A percentile compares a stretch with the other conserved stretches of the same genome.
Evolutionary conservation across 1,284 basidiomycete species (phyloP).

Genomic region (Termitomyces sp.): DNA sequence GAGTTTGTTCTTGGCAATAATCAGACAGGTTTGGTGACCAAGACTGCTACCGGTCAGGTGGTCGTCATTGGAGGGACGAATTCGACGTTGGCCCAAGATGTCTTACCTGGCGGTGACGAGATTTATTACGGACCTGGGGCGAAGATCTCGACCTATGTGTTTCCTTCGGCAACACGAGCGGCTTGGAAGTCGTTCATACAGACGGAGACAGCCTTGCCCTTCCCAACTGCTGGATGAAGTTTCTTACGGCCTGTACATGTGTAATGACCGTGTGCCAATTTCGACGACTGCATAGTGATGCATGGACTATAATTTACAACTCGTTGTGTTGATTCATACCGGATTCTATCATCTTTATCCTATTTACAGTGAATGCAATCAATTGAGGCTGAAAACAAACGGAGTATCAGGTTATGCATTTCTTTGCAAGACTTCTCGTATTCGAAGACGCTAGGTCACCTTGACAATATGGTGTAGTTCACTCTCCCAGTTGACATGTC

Average conservation of each 20-base stretch:
- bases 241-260: no score
- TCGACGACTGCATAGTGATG: background rate
- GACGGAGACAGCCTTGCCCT: slow-evolving; percentile 23
- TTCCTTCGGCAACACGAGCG: slow-evolving; percentile 46
- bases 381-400: background rate
- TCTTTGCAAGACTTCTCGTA: background rate
- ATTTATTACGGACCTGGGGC: slow-evolving; percentile 49
- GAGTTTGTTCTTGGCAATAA: slow-evolving; percentile 58
- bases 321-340: background rate
- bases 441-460: no score
- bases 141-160: slow-evolving; percentile 45
- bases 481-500: no score
- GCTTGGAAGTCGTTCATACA: slow-evolving; percentile 48
- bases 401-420: background rate
- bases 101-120: slow-evolving; percentile 45
- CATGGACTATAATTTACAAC: background rate
- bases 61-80: slow-evolving; percentile 55
- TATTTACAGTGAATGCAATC: background rate
- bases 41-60: slow-evolving; percentile 20
- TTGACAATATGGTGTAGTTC: no score
- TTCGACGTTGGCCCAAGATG: slow-evolving; percentile 34
- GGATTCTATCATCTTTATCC: background rate
- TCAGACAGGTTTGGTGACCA: slow-evolving; percentile 42
- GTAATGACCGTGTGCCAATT: background rate
- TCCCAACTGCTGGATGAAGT: slow-evolving; percentile 7